Conservation (phyloP, 2,329 filamentous ascomycete genomes). For the Penicillium sp. region DNA sequence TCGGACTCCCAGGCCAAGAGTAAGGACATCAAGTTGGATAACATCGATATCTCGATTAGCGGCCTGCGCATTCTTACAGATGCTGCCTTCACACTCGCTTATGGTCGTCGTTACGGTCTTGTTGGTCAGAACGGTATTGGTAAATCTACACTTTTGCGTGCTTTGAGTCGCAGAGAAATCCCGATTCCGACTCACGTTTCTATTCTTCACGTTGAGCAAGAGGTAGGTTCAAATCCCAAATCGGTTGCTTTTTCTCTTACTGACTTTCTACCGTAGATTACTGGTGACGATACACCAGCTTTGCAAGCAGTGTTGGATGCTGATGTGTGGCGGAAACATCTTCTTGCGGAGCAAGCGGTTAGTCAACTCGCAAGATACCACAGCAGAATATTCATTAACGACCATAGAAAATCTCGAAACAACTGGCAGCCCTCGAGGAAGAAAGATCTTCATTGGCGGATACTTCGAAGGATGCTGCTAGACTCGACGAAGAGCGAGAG, state of each 20-base stretch:
- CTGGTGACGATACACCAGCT: conserved; percentile 90
- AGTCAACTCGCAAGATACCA: conserved; percentile 31
- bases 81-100: conserved; percentile 84
- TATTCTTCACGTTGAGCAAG: conserved; percentile 98
- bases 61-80: conserved; percentile 87
- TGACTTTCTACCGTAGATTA: conserved; percentile 60
- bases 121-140: conserved; percentile 99
- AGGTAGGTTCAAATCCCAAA: conserved; percentile 56
- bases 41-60: conserved; percentile 89
- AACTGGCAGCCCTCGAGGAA: conserved; percentile 73
- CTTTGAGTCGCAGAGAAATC: conserved; percentile 87
- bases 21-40: conserved; percentile 98
- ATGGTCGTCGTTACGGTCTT: conserved; percentile 90
- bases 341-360: conserved; percentile 83
- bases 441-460: conserved; percentile 81
- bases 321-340: conserved; percentile 96
- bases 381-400: not conserved
- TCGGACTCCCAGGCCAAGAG: conserved; percentile 73
- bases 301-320: conserved; percentile 94
- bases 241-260: not conserved
- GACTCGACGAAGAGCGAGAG: conserved; percentile 82
- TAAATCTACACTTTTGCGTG: conserved; percentile 91
- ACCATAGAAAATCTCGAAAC: conserved; percentile 68
- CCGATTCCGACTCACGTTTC: conserved; percentile 96
- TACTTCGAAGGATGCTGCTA: conserved; percentile 83